Conservation (phyloP, 768 basidiomycete genomes). For the Pleurotus platypus region DNA sequence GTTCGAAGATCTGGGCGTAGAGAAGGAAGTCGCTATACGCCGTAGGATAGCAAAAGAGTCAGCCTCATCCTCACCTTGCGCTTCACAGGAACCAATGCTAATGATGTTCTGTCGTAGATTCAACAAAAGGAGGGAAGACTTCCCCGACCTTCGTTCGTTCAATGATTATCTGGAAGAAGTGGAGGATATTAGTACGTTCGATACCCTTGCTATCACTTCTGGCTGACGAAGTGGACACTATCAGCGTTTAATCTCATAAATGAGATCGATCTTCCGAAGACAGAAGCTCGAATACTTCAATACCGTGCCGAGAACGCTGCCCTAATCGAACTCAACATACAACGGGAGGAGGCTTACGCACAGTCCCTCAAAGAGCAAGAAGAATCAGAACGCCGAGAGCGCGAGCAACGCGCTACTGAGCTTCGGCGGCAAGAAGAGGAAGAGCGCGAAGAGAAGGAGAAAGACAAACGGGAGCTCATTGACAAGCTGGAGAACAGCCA, state of each 20-base stretch:
- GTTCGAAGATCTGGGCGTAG: slow-evolving; percentile 88
- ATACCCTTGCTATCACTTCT: slow-evolving; percentile 7
- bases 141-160: slow-evolving; percentile 71
- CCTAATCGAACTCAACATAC: slow-evolving; percentile 78
- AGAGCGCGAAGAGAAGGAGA: slow-evolving; percentile 73
- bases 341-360: slow-evolving; percentile 75
- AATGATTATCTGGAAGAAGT: slow-evolving; percentile 97
- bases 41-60: slow-evolving; percentile 88
- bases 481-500: slow-evolving; percentile 78
- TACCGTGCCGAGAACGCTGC: slow-evolving; percentile 81
- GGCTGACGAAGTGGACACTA: background rate
- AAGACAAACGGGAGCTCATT: slow-evolving; percentile 69
- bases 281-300: slow-evolving; percentile 77
- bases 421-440: slow-evolving; percentile 67
- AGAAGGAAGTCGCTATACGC: slow-evolving; percentile 91
- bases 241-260: slow-evolving; percentile 94
- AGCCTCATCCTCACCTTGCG: slow-evolving; percentile 17
- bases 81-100: background rate
- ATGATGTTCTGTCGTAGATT: slow-evolving; percentile 51
- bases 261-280: slow-evolving; percentile 74
- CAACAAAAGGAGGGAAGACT: slow-evolving; percentile 92
- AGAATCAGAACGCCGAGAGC: slow-evolving; percentile 70
- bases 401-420: slow-evolving; percentile 65
- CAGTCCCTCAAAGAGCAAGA: slow-evolving; percentile 75
- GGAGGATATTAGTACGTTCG: slow-evolving; percentile 68